Evolutionary conservation across 805 yeast species (phyloP).

Genomic region (Komagataella phaffii): DNA sequence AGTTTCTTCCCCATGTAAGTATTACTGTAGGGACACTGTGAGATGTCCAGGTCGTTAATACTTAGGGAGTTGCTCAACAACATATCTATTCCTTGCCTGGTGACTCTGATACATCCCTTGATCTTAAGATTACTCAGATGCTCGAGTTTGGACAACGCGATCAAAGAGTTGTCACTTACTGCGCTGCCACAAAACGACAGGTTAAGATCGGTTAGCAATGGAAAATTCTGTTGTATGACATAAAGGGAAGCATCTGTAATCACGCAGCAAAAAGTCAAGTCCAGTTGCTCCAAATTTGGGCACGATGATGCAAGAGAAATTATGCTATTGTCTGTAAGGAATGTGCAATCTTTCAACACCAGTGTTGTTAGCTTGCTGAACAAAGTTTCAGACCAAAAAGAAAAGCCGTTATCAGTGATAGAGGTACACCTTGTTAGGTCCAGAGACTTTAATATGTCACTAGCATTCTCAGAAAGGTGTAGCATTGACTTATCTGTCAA

Average conservation of each 20-base stretch:
- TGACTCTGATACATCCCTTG: conserved; percentile 65
- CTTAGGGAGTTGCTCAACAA: conserved; percentile 41
- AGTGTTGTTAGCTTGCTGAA: conserved; percentile 41
- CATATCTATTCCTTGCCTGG: conserved; percentile 66
- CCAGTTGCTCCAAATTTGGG: conserved; percentile 38
- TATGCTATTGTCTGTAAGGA: conserved; percentile 52
- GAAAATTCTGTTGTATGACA: conserved; percentile 55
- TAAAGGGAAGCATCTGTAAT: conserved; percentile 58
- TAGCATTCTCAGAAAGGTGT: conserved; percentile 48
- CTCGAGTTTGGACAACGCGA: conserved; percentile 43
- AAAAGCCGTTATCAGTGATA: conserved; percentile 63
- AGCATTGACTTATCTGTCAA: conserved; percentile 56
- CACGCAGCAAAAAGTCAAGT: conserved; percentile 66
- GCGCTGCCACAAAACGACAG: conserved; percentile 71
- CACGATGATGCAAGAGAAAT: conserved; percentile 50
- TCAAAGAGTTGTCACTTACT: conserved; percentile 57
- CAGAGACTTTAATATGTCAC: conserved; percentile 36
- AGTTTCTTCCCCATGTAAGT: conserved; percentile 49
- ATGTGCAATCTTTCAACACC: conserved; percentile 60
- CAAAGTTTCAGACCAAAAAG: conserved; percentile 44
- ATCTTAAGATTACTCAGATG: conserved; percentile 33
- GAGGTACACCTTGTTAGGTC: conserved; percentile 67
- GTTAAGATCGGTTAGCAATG: conserved; percentile 34
- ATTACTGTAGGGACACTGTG: conserved; percentile 64
- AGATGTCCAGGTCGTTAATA: conserved; percentile 39